A percentile compares a stretch with the other conserved stretches of the same genome.
Conservation (phyloP, 2,329 filamentous ascomycete genomes). For the Cladosporium sp. region DNA sequence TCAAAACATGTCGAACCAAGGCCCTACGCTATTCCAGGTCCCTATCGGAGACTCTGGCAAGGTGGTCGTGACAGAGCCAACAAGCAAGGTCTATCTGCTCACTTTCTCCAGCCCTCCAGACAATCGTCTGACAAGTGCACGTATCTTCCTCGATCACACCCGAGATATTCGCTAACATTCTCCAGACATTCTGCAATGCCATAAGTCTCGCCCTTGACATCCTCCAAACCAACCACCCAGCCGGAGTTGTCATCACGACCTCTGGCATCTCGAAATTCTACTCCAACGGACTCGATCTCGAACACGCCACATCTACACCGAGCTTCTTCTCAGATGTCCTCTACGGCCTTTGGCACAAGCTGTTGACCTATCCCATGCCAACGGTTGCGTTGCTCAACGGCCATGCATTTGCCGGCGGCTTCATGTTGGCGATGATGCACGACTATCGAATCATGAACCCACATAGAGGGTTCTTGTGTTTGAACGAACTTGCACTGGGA, state of each 20-base stretch:
- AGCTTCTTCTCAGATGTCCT: conserved; percentile 58
- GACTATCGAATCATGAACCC: conserved; percentile 78
- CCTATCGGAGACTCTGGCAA: conserved; percentile 37
- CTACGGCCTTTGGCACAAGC: conserved; percentile 61
- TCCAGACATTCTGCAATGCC: conserved; percentile 57
- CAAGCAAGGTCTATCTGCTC: conserved; percentile 63
- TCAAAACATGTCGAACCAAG: background rate
- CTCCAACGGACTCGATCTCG: conserved; percentile 76
- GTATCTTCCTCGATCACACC: background rate
- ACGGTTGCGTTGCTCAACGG: conserved; percentile 76
- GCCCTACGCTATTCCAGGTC: conserved; percentile 25
- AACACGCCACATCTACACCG: conserved; percentile 57
- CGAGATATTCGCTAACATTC: background rate
- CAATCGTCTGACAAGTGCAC: conserved; percentile 65
- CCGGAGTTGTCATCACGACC: conserved; percentile 75
- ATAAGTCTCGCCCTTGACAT: conserved; percentile 70
- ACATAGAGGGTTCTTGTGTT: conserved; percentile 65
- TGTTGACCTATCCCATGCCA: conserved; percentile 74
- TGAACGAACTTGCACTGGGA: conserved; percentile 80
- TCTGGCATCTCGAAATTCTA: conserved; percentile 75
- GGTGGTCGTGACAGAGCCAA: conserved; percentile 59
- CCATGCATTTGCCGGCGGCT: conserved; percentile 76
- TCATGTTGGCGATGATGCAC: conserved; percentile 78
- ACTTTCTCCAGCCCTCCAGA: conserved; percentile 68
- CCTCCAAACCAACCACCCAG: conserved; percentile 61